Conservation (phyloP, 2,329 filamentous ascomycete species). For the Lecanicillium sp. region DNA sequence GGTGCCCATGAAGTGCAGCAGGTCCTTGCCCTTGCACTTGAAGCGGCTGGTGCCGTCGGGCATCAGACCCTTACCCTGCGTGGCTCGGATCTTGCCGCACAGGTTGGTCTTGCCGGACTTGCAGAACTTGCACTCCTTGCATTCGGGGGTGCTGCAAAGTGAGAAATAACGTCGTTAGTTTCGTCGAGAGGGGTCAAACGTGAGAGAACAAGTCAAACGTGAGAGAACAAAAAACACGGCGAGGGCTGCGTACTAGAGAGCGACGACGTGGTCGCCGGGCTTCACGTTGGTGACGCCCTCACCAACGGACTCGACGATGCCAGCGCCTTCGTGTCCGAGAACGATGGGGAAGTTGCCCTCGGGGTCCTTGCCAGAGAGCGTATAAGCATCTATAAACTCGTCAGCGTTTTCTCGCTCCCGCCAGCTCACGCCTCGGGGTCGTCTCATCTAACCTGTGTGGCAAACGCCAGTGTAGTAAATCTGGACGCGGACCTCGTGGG, state of each 20-base stretch:
- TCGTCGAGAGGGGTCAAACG: slow-evolving; percentile 6
- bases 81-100: slow-evolving; percentile 96
- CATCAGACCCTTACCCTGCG: slow-evolving; percentile 94
- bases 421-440: not conserved
- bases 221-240: too few relatives aligned
- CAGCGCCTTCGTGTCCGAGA: slow-evolving; percentile 84
- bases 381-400: slow-evolving; percentile 69
- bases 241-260: slow-evolving; percentile 60
- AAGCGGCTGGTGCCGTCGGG: slow-evolving; percentile 94
- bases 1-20: slow-evolving; percentile 98
- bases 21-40: slow-evolving; percentile 87
- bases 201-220: slow-evolving; percentile 7
- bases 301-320: slow-evolving; percentile 86
- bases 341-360: slow-evolving; percentile 90
- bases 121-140: slow-evolving; percentile 98
- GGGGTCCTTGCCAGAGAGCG: slow-evolving; percentile 90
- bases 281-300: slow-evolving; percentile 95
- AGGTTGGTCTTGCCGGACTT: slow-evolving; percentile 99
- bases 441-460: slow-evolving; percentile 66
- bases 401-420: not conserved
- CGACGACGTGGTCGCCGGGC: slow-evolving; percentile 83
- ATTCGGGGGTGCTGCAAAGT: slow-evolving; percentile 78
- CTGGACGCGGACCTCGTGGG: slow-evolving; percentile 93
- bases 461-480: slow-evolving; percentile 98
- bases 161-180: not conserved